Percentiles rank a stretch among this genome's conserved stretches.
These are phyloP conservation scores for sorghum (Sorghum bicolor) DNA, from an alignment of 176 grass and related monocot genomes.

Conservation along the genomic window DNA sequence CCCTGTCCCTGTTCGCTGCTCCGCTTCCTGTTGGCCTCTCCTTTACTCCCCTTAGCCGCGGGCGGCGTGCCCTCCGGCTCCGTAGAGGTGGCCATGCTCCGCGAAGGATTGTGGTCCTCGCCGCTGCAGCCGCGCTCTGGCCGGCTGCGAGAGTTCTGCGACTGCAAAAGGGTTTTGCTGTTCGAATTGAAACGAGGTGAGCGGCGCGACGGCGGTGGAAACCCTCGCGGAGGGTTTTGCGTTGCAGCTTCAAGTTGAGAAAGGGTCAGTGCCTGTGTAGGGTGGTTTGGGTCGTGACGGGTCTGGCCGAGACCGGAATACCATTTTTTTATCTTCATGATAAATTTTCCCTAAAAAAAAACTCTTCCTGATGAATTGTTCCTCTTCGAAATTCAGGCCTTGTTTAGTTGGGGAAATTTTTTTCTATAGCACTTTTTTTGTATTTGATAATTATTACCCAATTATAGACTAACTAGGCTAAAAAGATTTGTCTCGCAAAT, in stretches of 20 bases:
- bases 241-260: not conserved
- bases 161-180: no score
- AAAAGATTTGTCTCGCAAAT: no score
- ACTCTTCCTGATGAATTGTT: no score
- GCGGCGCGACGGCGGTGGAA: not conserved
- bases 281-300: not conserved
- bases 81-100: slow-evolving; percentile 17
- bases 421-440: no score
- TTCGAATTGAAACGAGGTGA: not conserved
- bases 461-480: no score
- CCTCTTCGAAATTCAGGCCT: no score
- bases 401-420: no score
- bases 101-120: not conserved
- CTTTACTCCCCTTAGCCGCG: not conserved
- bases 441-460: no score
- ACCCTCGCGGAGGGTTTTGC: not conserved
- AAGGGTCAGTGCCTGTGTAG: not conserved
- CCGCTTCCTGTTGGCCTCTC: slow-evolving; percentile 16
- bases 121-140: not conserved
- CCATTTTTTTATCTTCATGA: no score
- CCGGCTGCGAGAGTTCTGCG: not conserved
- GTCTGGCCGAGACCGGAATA: no score
- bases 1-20: not conserved
- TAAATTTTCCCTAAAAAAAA: no score
- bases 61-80: slow-evolving; percentile 29